Evolutionary conservation across 1,284 basidiomycete genomes (phyloP), one percentile per base, ranked within the genome.

Genomic region (Cryptococcus sp.): DNA sequence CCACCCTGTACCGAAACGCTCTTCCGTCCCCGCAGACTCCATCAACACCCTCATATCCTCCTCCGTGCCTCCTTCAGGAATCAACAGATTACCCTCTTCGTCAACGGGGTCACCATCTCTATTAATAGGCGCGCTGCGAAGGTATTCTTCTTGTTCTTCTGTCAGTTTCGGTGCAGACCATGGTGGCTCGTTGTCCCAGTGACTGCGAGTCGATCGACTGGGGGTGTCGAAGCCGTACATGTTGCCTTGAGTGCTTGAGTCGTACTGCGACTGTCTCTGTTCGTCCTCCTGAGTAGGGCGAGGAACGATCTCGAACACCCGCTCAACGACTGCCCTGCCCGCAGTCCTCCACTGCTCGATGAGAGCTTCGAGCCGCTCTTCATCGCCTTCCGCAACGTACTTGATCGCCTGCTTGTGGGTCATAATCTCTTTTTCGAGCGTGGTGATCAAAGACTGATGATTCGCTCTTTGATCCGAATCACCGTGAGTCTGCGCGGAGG

Each of bases 301-400:
- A 1, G 73, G 68, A 3, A 75, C 41, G 25, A 68, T 47, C 0
- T 49, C 41, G 45, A 71, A 78, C 8, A 79, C 60, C 22, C 67
- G 55, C 48, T 78, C 78, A 5, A 71, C 69, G 11, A 77, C 61
- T 19, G 72, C 67, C 19, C 76, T 59, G 2, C 78, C 78, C 1
- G 74, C 76, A 3, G 57, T 54, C n/a, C 70, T 62, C 76, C 76
- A 79, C 7, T 61, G 61, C 6, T 48, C 16, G 6, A 75, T 64
- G 5, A 76, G 60, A 3, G 53, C 53, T 1, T 56, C 46, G 7
- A 76, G 47, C 13, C 62, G 57, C 10, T 38, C 35, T 13, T 64
- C 69, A 45, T 77, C 75, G 45, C 75, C 69, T 23, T 64, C 66
- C 4, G 55, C 53, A 6, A 63, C 38, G 45, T 72, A 70, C 49